Evolutionary conservation across 805 yeast species (phyloP).

Genomic region (Ogataea thermomethanolica): DNA sequence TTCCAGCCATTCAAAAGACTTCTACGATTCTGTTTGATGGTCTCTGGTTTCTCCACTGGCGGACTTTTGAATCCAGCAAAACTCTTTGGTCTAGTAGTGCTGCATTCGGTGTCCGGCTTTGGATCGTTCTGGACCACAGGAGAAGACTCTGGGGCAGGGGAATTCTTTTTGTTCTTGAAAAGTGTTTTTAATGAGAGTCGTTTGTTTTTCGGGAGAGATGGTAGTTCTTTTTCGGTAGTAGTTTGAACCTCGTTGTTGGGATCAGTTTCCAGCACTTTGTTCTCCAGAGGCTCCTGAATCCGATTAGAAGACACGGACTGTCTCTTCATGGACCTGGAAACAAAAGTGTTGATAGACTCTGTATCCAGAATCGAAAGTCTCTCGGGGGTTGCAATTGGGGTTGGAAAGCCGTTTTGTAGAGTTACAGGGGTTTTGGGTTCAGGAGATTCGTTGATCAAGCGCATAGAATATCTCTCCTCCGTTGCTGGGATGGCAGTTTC

Average conservation of each 20-base stretch:
- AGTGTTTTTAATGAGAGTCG: constrained; percentile 29
- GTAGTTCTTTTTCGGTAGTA: constrained; percentile 1
- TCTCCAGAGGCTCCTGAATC: background rate
- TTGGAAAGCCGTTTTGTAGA: constrained; percentile 5
- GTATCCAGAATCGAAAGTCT: background rate
- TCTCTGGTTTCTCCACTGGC: constrained; percentile 6
- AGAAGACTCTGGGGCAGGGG: background rate
- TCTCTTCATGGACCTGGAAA: background rate
- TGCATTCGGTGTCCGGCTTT: background rate
- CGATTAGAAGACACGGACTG: background rate
- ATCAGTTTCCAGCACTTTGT: background rate
- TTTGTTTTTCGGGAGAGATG: constrained; percentile 15
- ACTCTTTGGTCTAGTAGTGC: constrained; percentile 20
- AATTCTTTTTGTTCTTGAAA: constrained; percentile 20
- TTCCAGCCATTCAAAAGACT: constrained; percentile 32
- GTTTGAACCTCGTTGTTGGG: background rate
- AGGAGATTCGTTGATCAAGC: constrained; percentile 21
- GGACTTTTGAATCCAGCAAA: constrained; percentile 15
- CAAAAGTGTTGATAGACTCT: background rate
- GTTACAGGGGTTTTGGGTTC: constrained; percentile 7
- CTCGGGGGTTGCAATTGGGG: constrained; percentile 1
- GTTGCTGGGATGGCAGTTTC: constrained; percentile 6
- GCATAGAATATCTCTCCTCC: constrained; percentile 24
- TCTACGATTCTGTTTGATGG: constrained; percentile 23
- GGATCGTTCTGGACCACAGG: background rate